Conservation (phyloP, 2,329 filamentous ascomycete genomes). For the Cytospora paraplurivora region DNA sequence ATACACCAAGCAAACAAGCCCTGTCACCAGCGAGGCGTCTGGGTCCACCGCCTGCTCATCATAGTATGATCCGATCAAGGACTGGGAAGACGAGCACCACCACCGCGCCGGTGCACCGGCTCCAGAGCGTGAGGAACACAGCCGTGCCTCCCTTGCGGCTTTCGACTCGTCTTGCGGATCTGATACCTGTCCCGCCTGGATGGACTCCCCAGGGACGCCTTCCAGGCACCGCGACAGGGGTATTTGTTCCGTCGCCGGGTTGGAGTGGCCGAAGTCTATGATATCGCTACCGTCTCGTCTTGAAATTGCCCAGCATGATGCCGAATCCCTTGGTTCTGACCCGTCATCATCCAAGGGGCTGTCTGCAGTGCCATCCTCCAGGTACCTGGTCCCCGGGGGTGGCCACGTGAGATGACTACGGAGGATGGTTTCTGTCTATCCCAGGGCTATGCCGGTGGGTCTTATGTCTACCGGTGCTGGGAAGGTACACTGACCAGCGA, state of each 20-base stretch:
- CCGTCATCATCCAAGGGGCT: neutral
- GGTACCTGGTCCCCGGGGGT: neutral
- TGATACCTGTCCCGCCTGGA: neutral
- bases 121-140: neutral
- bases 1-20: neutral
- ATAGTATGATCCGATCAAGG: neutral
- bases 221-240: neutral
- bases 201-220: neutral
- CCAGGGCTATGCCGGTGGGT: neutral
- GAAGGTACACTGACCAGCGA: neutral
- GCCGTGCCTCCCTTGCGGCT: neutral
- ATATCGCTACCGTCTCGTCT: neutral
- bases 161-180: neutral
- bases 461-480: neutral
- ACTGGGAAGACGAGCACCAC: neutral
- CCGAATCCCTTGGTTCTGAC: neutral
- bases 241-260: neutral
- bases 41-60: neutral
- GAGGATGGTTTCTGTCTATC: neutral
- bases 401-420: neutral
- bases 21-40: neutral
- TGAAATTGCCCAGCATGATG: neutral
- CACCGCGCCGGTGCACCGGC: neutral
- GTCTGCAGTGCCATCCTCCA: neutral
- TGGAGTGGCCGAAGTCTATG: neutral